A percentile compares a stretch with the other conserved stretches of the same genome.
These are phyloP conservation scores for Akanthomyces muscarius DNA, from an alignment of 2,329 filamentous ascomycete genomes.

Conservation along the genomic window DNA sequence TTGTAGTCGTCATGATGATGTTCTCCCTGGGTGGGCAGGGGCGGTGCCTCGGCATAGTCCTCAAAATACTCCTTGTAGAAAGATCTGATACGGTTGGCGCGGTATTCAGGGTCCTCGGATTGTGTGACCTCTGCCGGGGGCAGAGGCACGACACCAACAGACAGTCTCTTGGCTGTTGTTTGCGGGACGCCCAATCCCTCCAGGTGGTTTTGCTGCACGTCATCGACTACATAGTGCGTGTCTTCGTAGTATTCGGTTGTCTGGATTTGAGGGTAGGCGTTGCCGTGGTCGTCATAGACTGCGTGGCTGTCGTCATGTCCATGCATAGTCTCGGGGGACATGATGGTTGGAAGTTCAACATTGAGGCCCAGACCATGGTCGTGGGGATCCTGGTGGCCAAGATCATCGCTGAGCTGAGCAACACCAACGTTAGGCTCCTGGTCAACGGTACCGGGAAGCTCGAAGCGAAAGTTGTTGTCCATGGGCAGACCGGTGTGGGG, in stretches of 20 bases:
- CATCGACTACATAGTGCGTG: conserved; percentile 26
- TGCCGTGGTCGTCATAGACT: conserved; percentile 19
- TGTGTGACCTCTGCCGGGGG: conserved; percentile 77
- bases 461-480: conserved; percentile 16
- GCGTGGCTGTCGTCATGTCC: conserved; percentile 18
- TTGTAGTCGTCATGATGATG: conserved; percentile 79
- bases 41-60: conserved; percentile 58
- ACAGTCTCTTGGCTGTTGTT: conserved; percentile 55
- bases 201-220: conserved; percentile 23
- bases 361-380: conserved; percentile 33
- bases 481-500: conserved; percentile 24
- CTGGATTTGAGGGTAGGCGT: conserved; percentile 25
- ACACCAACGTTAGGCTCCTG: conserved; percentile 14
- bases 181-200: conserved; percentile 51
- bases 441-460: conserved; percentile 17
- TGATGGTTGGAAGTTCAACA: conserved; percentile 31
- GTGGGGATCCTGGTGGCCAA: conserved; percentile 25
- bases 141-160: conserved; percentile 74
- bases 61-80: conserved; percentile 99
- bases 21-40: conserved; percentile 31
- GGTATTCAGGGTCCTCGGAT: conserved; percentile 85
- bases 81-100: conserved; percentile 93
- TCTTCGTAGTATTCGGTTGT: conserved; percentile 34
- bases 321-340: conserved; percentile 21
- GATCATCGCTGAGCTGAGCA: conserved; percentile 21